phyloP scores from a whole-genome alignment of 345 rosid species.

The Brassica rapa region DNA sequence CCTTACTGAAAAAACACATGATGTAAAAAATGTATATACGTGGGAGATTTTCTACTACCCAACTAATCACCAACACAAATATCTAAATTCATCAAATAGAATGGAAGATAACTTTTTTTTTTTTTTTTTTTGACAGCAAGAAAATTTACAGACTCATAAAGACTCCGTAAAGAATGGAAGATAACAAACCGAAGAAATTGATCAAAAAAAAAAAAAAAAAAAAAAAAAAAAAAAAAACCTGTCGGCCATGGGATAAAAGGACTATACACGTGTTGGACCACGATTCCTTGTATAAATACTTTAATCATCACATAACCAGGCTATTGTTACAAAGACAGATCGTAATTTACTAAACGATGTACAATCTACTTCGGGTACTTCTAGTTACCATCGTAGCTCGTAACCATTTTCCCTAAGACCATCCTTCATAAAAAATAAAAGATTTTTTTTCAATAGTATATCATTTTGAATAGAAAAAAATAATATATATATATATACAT shows the following conservation, averaged over 20 bases:
- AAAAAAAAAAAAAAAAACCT: not conserved
- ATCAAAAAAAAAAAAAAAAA: too few species aligned
- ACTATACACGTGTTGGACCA: not conserved
- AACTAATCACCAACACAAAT: not conserved
- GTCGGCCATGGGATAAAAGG: not conserved
- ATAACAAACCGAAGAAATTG: not conserved
- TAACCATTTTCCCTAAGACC: not conserved
- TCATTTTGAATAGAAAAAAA: too few species aligned
- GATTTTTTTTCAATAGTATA: too few species aligned
- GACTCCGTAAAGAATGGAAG: not conserved
- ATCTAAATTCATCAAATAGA: not conserved
- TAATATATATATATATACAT: too few species aligned
- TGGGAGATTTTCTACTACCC: not conserved
- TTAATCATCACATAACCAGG: not conserved
- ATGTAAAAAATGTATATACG: not conserved
- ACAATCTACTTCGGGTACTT: not conserved
- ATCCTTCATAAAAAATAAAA: not conserved
- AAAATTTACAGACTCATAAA: too few species aligned
- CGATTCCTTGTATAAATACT: not conserved
- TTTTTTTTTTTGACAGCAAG: too few species aligned
- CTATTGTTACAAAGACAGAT: not conserved
- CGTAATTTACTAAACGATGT: not conserved
- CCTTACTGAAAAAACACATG: not conserved
- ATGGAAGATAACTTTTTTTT: not conserved
- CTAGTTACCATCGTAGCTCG: not conserved